Percentiles rank a stretch among this genome's conserved stretches.
Conservation (phyloP, 1,139 yeast genomes). For the Scheffersomyces illinoinensis region DNA sequence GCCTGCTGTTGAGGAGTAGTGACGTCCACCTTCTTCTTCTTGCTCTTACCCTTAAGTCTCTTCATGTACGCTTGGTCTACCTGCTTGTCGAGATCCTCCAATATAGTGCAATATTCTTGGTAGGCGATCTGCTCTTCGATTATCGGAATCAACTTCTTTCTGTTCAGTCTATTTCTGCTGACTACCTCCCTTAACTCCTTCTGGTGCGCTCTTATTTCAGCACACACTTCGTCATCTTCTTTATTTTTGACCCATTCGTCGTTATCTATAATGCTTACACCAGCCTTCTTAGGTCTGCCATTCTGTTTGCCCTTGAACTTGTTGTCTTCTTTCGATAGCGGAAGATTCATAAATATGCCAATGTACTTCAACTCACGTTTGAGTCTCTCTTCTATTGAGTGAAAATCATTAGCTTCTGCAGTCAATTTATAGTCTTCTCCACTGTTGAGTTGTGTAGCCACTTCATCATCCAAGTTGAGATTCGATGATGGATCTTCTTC, state of each 20-base stretch:
- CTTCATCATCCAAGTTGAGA: slow-evolving; percentile 17
- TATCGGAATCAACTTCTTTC: slow-evolving; percentile 64
- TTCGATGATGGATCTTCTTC: slow-evolving; percentile 3
- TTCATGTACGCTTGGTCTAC: slow-evolving; percentile 92
- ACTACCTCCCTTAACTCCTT: slow-evolving; percentile 63
- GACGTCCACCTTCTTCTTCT: slow-evolving; percentile 64
- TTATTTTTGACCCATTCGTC: slow-evolving; percentile 77
- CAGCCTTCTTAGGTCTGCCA: slow-evolving; percentile 21
- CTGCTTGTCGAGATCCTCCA: slow-evolving; percentile 94
- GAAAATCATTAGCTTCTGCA: slow-evolving; percentile 58
- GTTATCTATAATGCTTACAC: slow-evolving; percentile 50
- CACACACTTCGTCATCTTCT: slow-evolving; percentile 94
- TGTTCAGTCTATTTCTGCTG: slow-evolving; percentile 64
- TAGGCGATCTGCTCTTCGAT: slow-evolving; percentile 93
- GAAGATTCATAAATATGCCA: slow-evolving; percentile 79
- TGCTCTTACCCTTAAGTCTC: slow-evolving; percentile 78
- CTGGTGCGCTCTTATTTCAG: slow-evolving; percentile 77
- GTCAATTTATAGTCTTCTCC: slow-evolving; percentile 37
- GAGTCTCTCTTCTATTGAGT: slow-evolving; percentile 80
- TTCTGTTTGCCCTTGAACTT: slow-evolving; percentile 16
- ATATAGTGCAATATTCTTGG: slow-evolving; percentile 87
- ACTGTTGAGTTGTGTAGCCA: slow-evolving; percentile 40
- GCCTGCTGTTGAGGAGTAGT: slow-evolving; percentile 47
- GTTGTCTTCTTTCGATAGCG: slow-evolving; percentile 30
- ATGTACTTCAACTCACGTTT: slow-evolving; percentile 86